Percentiles rank a stretch among this genome's conserved stretches.
phyloP scores from a whole-genome alignment of 805 yeast species.

The Wickerhamomyces alni region DNA sequence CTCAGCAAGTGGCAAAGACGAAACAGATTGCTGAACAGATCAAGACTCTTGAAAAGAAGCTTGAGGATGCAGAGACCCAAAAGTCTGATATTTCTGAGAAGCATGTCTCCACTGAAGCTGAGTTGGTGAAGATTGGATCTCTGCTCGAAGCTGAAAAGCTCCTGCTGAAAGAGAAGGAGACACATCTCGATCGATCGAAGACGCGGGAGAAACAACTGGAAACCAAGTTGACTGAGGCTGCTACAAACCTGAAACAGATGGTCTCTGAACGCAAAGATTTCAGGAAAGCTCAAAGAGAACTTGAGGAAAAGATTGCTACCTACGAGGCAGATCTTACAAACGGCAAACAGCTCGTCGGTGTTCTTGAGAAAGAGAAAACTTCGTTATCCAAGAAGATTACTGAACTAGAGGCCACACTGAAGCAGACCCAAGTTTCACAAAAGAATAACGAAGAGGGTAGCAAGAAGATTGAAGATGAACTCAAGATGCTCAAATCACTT shows the following conservation, averaged over 20 bases:
- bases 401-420: conserved; percentile 15
- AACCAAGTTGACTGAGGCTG: conserved; percentile 7
- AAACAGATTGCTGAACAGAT: conserved; percentile 54
- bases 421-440: conserved; percentile 12
- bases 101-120: conserved; percentile 22
- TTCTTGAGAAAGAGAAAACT: conserved; percentile 19
- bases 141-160: conserved; percentile 34
- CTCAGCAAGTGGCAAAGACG: conserved; percentile 52
- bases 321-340: conserved; percentile 23
- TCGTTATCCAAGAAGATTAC: conserved; percentile 12
- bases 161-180: conserved; percentile 41
- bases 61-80: conserved; percentile 31
- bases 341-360: conserved; percentile 16
- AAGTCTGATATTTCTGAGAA: conserved; percentile 24
- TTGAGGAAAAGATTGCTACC: neutral
- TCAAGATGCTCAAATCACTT: conserved; percentile 23
- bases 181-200: conserved; percentile 37
- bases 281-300: neutral
- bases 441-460: conserved; percentile 8
- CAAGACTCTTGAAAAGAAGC: conserved; percentile 40
- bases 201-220: conserved; percentile 31
- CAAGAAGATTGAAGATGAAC: conserved; percentile 23
- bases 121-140: conserved; percentile 25
- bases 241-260: neutral
- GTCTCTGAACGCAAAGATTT: neutral